A percentile compares a stretch with the other conserved stretches of the same genome.
Conservation (phyloP, 2,329 filamentous ascomycete genomes). For the Aureobasidium musti region DNA sequence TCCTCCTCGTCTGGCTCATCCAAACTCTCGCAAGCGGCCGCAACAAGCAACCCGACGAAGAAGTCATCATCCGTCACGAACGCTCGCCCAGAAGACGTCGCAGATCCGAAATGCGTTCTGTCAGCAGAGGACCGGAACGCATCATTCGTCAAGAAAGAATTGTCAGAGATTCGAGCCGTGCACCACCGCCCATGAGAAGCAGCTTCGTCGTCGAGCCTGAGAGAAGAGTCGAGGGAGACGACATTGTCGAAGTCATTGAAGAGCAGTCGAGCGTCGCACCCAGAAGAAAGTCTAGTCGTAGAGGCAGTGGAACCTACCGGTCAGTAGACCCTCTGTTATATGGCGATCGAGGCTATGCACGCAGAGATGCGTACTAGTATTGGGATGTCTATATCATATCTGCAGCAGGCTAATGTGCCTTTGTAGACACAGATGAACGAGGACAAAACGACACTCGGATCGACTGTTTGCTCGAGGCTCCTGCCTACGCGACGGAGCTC, state of each 20-base stretch:
- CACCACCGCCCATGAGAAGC: slow-evolving; percentile 29
- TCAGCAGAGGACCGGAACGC: slow-evolving; percentile 40
- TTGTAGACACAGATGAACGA: slow-evolving; percentile 9
- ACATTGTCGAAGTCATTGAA: slow-evolving; percentile 62
- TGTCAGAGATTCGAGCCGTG: slow-evolving; percentile 36
- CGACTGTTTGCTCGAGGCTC: neutral
- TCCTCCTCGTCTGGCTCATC: slow-evolving; percentile 56
- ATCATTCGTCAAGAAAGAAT: slow-evolving; percentile 42
- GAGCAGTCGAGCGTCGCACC: slow-evolving; percentile 53
- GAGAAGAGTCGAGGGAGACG: slow-evolving; percentile 51
- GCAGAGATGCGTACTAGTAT: slow-evolving; percentile 11
- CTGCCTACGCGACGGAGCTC: too few species aligned
- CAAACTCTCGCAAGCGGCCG: slow-evolving; percentile 44
- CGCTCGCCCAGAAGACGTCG: slow-evolving; percentile 39
- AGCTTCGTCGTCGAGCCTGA: slow-evolving; percentile 50
- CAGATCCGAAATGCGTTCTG: slow-evolving; percentile 39
- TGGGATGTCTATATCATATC: neutral
- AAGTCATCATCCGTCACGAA: slow-evolving; percentile 36
- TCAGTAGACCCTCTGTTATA: slow-evolving; percentile 50
- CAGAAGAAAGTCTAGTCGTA: slow-evolving; percentile 42
- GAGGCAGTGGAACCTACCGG: slow-evolving; percentile 50
- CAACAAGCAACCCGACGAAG: slow-evolving; percentile 38
- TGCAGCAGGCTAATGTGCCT: slow-evolving; percentile 28
- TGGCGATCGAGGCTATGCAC: slow-evolving; percentile 40
- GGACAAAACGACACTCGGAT: neutral